Base-by-base conservation (phyloP, 345 rosid species). In the Aquilaria sinensis region DNA sequence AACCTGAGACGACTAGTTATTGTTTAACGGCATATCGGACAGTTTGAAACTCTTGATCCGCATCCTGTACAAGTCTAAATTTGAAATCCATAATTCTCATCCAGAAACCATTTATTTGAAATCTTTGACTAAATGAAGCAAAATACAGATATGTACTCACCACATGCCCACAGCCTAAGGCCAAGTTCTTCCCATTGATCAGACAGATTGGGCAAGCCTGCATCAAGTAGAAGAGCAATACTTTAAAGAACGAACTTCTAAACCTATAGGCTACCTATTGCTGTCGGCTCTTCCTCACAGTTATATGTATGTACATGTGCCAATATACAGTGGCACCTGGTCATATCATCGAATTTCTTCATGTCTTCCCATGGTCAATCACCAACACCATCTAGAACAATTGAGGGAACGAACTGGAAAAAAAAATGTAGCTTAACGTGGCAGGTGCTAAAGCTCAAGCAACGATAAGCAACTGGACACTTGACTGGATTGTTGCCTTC, bases 181-280 rank as follows among this genome's bases (percentile, higher is more conserved):
- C 90, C 79, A 81, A 61, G 63, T 87, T 80, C 60, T 85, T 84
- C 16, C 53, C 70, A 56, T 67, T 78, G 1, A 85, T 79, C 59
- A 85, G 81, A 74, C 95, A 90, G 68, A 87, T 76, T 12, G 95
- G 88, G 69, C 92, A 87, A 41, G 56, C 76, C 96, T 90, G 62
- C 65, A 58, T 63, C 43, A 34, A 32, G 14, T 16, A 52, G 29
- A 16, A 51, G 12, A 41, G 31, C n/a, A n/a, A n/a, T n/a, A n/a
- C n/a, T n/a, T n/a, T n/a, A n/a, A n/a, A n/a, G n/a, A n/a, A n/a
- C n/a, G n/a, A n/a, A n/a, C n/a, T n/a, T n/a, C n/a, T n/a, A n/a
- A n/a, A n/a, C n/a, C n/a, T n/a, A n/a, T n/a, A n/a, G n/a, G n/a
- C n/a, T n/a, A n/a, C n/a, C n/a, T n/a, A n/a, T n/a, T n/a, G n/a